Evolutionary conservation across 495 filamentous ascomycete species (phyloP).

Genomic region (Penicillium ucsense): DNA sequence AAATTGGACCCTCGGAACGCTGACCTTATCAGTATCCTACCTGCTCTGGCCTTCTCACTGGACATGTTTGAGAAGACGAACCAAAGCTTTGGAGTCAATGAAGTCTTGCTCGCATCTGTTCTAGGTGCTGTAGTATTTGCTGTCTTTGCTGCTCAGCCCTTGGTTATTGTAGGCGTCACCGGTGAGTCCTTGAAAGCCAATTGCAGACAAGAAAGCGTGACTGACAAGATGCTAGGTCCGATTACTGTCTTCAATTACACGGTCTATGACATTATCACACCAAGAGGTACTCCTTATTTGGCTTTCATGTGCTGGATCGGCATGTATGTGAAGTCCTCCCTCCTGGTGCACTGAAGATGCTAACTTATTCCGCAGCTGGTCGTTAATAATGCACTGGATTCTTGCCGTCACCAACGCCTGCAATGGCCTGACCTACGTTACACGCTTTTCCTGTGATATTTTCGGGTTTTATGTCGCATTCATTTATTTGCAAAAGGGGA

Average conservation of each 20-base stretch:
- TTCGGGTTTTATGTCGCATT: slow-evolving; percentile 85
- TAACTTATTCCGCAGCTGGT: slow-evolving; percentile 44
- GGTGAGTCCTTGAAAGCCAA: slow-evolving; percentile 30
- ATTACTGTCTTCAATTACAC: slow-evolving; percentile 87
- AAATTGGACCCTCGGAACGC: too few relatives aligned
- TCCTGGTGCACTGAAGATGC: background rate
- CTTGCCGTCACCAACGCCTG: slow-evolving; percentile 72
- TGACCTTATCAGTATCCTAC: slow-evolving; percentile 51
- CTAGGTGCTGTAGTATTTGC: slow-evolving; percentile 70
- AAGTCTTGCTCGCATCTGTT: slow-evolving; percentile 70
- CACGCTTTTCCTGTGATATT: slow-evolving; percentile 76
- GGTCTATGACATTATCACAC: slow-evolving; percentile 70
- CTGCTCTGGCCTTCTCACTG: slow-evolving; percentile 72
- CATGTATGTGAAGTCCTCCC: slow-evolving; percentile 35
- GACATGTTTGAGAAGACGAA: slow-evolving; percentile 80
- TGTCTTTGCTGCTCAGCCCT: slow-evolving; percentile 63
- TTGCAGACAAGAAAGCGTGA: background rate
- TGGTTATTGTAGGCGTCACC: slow-evolving; percentile 87
- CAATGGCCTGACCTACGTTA: slow-evolving; percentile 72
- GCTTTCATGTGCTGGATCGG: slow-evolving; percentile 83
- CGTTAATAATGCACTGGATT: slow-evolving; percentile 69
- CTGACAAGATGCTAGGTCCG: slow-evolving; percentile 41
- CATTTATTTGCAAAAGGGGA: slow-evolving; percentile 78
- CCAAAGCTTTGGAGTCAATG: slow-evolving; percentile 75
- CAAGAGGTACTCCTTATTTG: slow-evolving; percentile 61